Base-by-base conservation (phyloP, 2,329 filamentous ascomycete species). In the Talaromyces sp. region DNA sequence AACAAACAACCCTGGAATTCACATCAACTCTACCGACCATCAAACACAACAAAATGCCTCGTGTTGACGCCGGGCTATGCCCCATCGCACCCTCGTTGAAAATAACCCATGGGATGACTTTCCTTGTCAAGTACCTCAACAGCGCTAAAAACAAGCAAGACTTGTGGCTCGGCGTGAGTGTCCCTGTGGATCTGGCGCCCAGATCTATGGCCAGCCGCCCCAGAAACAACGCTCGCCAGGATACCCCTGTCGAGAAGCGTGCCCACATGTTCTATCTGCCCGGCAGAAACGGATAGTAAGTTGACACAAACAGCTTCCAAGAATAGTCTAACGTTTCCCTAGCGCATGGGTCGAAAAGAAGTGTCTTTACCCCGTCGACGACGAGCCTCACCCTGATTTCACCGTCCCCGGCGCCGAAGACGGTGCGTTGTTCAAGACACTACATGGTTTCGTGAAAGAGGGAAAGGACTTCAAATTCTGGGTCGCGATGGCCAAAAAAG, bases 301-400 rank as follows among this genome's bases (percentile, higher is more conserved):
- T 36, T 17, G 19, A 9, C 42, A 11, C 19, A 2, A 39, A 17
- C 33, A 47, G 2, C 4, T 44, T 10, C 30, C 30, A 28, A 39
- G 11, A 42, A 27, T 19, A 36, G 15, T 58, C 5, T 55, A 27
- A 27, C 56, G 32, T n/a, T 55, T 4, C 17, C 2, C 8, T 27
- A 65, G 63, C 47, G 42, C 49, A 39, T 60, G 53, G 59, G n/a
- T 63, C 5, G 58, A 65, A 6, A 62, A 59, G 36, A 65, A 58
- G 33, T 55, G 28, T 6, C 33, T 65, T 11, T 65, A 28, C 42
- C 56, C 53, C 1, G n/a, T 63, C 7, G 39, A 51, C 19, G 49
- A 52, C 9, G 22, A 57, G 3, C 44, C 59, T 2, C 61, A 59
- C 4, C 22, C 32, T 9, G 27, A 53, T 9, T 55, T 59, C 27